Conservation (phyloP, 768 basidiomycete species). For the Arthromyces matolae region DNA sequence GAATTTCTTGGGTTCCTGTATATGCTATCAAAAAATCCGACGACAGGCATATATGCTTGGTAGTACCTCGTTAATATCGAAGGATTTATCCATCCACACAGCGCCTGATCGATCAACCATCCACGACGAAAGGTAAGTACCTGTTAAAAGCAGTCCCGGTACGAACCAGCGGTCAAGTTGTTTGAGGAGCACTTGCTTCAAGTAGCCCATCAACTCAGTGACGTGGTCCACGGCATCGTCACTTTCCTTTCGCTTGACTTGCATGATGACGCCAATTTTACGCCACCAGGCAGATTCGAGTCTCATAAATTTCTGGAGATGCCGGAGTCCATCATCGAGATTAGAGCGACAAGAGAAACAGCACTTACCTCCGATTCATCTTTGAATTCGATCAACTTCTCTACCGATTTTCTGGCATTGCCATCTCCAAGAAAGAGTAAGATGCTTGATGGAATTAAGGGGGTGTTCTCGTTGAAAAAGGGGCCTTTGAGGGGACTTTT, state of each 20-base stretch:
- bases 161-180: constrained; percentile 11
- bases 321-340: neutral
- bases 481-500: neutral
- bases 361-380: neutral
- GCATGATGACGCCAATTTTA: constrained; percentile 3
- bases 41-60: neutral
- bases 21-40: neutral
- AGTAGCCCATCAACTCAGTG: neutral
- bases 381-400: neutral
- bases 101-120: constrained; percentile 6
- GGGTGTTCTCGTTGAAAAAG: neutral
- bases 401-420: neutral
- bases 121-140: constrained; percentile 4
- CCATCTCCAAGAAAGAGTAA: neutral
- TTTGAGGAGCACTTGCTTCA: constrained; percentile 6
- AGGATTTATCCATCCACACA: too few species aligned
- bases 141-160: constrained; percentile 3
- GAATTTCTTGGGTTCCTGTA: neutral
- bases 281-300: constrained; percentile 6
- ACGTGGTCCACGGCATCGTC: neutral
- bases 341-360: neutral
- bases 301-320: neutral
- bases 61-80: constrained; percentile 7
- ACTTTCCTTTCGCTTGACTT: constrained; percentile 1
- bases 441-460: neutral